Percentiles rank a stretch among this genome's conserved stretches.
Conservation (phyloP, 306 rosid species). For the Quercus wislizeni region DNA sequence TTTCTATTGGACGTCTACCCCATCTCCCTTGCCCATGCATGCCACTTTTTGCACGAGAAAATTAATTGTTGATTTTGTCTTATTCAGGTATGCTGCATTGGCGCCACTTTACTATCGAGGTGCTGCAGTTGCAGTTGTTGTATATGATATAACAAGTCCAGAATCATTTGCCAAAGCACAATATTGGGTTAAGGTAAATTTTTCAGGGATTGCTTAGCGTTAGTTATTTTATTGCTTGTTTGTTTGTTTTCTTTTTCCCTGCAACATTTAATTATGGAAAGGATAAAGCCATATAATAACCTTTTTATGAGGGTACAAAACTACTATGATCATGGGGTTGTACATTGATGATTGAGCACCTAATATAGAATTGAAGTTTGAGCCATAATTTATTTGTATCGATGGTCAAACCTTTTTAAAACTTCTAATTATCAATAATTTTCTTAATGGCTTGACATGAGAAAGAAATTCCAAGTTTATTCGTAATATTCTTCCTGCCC, state of each 20-base stretch:
- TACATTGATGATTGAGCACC: neutral
- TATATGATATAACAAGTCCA: conserved; percentile 92
- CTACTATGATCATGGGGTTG: neutral
- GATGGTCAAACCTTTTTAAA: neutral
- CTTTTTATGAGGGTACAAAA: neutral
- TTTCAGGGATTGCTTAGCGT: conserved; percentile 15
- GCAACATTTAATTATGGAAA: neutral
- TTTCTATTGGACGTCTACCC: neutral
- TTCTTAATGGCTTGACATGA: neutral
- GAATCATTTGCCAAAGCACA: conserved; percentile 94
- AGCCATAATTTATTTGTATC: no score
- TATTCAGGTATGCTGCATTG: conserved; percentile 84
- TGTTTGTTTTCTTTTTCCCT: neutral
- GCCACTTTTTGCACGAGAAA: conserved; percentile 6
- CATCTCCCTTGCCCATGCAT: conserved; percentile 6
- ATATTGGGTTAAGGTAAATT: conserved; percentile 96
- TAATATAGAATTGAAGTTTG: neutral
- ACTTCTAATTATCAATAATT: neutral
- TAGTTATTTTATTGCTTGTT: neutral
- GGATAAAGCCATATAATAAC: neutral
- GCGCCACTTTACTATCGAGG: conserved; percentile 97
- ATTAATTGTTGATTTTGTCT: conserved; percentile 23
- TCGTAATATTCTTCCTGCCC: no score
- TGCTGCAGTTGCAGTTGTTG: conserved; percentile 96
- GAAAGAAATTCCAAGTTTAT: neutral